These are phyloP conservation scores for Exophiala lecanii-corni DNA, from an alignment of 2,329 filamentous ascomycete species.

Conservation along the genomic window DNA sequence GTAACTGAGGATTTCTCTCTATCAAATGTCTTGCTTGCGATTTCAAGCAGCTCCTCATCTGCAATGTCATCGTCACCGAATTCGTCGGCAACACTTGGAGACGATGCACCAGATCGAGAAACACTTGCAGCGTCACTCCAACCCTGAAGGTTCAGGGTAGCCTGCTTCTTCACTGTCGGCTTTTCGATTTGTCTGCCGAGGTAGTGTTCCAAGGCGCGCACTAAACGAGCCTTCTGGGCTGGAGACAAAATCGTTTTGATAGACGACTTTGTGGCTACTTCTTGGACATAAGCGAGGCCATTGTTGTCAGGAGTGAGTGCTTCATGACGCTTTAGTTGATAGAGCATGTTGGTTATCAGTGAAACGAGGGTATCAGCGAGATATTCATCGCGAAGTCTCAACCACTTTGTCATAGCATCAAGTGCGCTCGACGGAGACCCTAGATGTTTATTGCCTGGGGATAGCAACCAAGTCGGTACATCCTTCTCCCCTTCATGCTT, in stretches of 20 bases:
- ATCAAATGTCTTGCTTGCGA: constrained; percentile 22
- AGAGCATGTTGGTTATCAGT: constrained; percentile 77
- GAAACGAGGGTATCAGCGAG: constrained; percentile 76
- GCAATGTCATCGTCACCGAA: constrained; percentile 38
- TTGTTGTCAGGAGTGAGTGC: constrained; percentile 56
- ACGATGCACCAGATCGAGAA: constrained; percentile 13
- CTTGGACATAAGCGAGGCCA: constrained; percentile 58
- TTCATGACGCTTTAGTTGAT: constrained; percentile 56
- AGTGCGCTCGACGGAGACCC: constrained; percentile 58
- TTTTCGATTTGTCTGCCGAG: constrained; percentile 41
- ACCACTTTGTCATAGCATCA: constrained; percentile 74
- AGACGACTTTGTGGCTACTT: constrained; percentile 43
- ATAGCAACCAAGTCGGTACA: constrained; percentile 55
- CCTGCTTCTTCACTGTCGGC: constrained; percentile 40
- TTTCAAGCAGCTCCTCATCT: constrained; percentile 31
- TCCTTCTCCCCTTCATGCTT: constrained; percentile 37
- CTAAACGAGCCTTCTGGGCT: constrained; percentile 79
- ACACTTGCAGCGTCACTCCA: constrained; percentile 21
- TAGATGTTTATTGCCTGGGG: constrained; percentile 12
- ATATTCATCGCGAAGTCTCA: constrained; percentile 82
- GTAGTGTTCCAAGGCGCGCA: constrained; percentile 54
- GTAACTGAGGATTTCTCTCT: constrained; percentile 11
- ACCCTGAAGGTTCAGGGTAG: constrained; percentile 32
- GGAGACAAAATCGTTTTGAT: constrained; percentile 74
- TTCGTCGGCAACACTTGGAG: constrained; percentile 33